A percentile compares a stretch with the other conserved stretches of the same genome.
Conservation (phyloP, 495 filamentous ascomycete species). For the Neurospora sp. region DNA sequence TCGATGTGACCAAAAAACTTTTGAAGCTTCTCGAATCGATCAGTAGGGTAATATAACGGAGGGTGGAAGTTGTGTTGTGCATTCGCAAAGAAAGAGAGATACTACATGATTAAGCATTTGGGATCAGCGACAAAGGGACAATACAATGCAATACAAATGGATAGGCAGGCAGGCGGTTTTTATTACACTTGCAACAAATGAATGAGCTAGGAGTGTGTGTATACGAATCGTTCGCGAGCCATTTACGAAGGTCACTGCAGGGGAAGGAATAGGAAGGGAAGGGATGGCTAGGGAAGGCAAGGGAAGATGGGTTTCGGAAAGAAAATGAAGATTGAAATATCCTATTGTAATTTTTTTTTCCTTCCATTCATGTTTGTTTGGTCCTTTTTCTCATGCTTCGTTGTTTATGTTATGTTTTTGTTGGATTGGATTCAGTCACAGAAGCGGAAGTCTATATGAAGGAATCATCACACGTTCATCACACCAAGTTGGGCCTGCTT, state of each 20-base stretch:
- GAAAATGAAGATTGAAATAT: slow-evolving; percentile 4
- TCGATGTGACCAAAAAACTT: not conserved
- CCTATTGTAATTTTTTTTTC: slow-evolving; percentile 15
- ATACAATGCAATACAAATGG: not conserved
- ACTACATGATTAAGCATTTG: slow-evolving; percentile 1
- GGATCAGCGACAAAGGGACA: not conserved
- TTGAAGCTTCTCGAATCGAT: not conserved
- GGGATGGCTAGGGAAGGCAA: not conserved
- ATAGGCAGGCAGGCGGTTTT: not conserved
- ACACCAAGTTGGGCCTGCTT: not conserved
- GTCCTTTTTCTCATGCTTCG: slow-evolving; percentile 4
- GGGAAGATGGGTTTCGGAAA: not conserved
- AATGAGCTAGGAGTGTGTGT: not conserved
- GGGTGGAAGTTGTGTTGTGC: not conserved
- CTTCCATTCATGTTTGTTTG: slow-evolving; percentile 4
- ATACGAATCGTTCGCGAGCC: not conserved
- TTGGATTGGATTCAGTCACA: not conserved
- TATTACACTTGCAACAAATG: not conserved
- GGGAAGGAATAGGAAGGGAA: not conserved
- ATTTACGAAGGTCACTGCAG: not conserved
- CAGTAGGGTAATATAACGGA: not conserved
- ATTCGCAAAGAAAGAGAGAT: not conserved
- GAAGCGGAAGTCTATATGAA: not conserved
- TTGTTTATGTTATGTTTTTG: slow-evolving; percentile 7
- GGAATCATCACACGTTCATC: not conserved